Percentiles rank a stretch among this genome's conserved stretches.
phyloP scores from a whole-genome alignment of 495 filamentous ascomycete species.

The Penicillium nucicola region DNA sequence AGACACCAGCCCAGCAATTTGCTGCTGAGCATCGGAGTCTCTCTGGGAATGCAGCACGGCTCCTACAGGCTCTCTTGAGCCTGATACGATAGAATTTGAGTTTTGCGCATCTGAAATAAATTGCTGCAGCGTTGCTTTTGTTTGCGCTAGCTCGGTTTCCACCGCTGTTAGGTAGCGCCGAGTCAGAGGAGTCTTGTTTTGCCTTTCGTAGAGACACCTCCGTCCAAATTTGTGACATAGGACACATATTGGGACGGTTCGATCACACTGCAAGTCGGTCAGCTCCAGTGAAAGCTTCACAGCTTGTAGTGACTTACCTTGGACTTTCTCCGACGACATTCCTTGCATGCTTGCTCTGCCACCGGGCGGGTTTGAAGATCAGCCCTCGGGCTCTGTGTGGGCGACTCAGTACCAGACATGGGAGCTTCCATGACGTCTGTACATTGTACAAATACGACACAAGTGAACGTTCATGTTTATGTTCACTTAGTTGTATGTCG shows the following conservation, averaged over 20 bases:
- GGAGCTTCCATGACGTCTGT: no score
- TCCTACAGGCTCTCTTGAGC: no score
- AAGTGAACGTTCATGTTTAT: no score
- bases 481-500: no score
- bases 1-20: no score
- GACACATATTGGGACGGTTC: constrained; percentile 9
- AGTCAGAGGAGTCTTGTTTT: constrained; percentile 10
- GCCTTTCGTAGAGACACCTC: constrained; percentile 12
- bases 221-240: constrained; percentile 10
- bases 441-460: no score
- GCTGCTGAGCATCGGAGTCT: no score
- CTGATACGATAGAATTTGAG: neutral
- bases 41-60: no score
- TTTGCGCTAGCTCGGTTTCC: constrained; percentile 14
- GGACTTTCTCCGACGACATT: constrained; percentile 16
- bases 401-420: no score
- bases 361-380: neutral
- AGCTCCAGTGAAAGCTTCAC: neutral
- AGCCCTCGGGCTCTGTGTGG: no score
- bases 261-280: constrained; percentile 11
- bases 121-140: constrained; percentile 7
- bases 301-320: constrained; percentile 8
- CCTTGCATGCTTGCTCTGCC: constrained; percentile 14
- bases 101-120: neutral
- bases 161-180: constrained; percentile 10